These are phyloP conservation scores for Mycena vulgaris DNA, from an alignment of 768 basidiomycete genomes.

Conservation along the genomic window DNA sequence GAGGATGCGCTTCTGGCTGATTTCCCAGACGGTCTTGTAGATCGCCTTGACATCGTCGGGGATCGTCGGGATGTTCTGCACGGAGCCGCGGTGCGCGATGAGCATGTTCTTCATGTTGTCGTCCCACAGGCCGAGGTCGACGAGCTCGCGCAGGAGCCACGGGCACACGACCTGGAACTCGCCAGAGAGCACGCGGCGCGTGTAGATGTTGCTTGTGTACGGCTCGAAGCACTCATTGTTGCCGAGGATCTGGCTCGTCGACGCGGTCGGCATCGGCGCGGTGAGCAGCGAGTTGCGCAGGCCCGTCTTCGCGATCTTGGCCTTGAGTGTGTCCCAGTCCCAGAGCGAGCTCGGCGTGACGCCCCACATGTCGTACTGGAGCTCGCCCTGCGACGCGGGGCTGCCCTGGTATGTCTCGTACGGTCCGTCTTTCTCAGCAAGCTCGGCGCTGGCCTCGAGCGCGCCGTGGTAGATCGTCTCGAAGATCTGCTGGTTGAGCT, in stretches of 20 bases:
- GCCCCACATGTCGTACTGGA: conserved; percentile 87
- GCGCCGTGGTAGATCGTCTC: conserved; percentile 91
- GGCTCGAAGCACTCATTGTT: conserved; percentile 92
- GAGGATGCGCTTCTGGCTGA: conserved; percentile 86
- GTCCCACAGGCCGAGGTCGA: conserved; percentile 84
- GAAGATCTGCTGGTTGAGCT: conserved; percentile 85
- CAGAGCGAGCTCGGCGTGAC: conserved; percentile 77
- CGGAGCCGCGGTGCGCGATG: conserved; percentile 39
- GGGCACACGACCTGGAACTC: conserved; percentile 92
- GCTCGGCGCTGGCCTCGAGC: conserved; percentile 80
- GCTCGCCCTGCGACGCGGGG: conserved; percentile 75
- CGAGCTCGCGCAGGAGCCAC: conserved; percentile 86
- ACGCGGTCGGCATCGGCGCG: conserved; percentile 91
- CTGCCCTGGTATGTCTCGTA: conserved; percentile 83
- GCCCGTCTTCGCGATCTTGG: conserved; percentile 76
- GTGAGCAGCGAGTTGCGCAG: conserved; percentile 84
- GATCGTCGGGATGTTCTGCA: conserved; percentile 75
- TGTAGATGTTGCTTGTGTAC: conserved; percentile 90
- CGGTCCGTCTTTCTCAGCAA: conserved; percentile 72
- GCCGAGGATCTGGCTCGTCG: conserved; percentile 87
- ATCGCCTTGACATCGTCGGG: conserved; percentile 84
- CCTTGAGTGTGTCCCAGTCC: conserved; percentile 84
- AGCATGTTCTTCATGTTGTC: conserved; percentile 48
- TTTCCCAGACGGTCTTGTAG: conserved; percentile 94
- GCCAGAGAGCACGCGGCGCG: conserved; percentile 86